These are phyloP conservation scores for Flaveria robusta DNA, from an alignment of 129 eudicot genomes.

Conservation along the genomic window DNA sequence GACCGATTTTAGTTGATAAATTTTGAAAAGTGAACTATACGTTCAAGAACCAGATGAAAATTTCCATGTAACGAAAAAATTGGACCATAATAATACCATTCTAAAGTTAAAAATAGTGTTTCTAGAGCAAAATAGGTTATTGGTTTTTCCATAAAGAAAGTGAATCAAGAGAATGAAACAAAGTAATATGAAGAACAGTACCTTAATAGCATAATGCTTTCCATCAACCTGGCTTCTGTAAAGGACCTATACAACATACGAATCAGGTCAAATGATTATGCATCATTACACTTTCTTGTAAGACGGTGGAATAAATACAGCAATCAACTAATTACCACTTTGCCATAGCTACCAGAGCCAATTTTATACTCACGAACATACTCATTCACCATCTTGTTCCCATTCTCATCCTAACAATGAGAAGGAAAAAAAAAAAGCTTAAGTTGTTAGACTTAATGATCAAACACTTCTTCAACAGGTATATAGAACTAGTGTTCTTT, in stretches of 20 bases:
- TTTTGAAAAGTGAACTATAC: slow-evolving; percentile 3
- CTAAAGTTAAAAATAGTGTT: not conserved
- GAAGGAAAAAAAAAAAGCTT: slow-evolving; percentile 4
- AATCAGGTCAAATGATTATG: slow-evolving; percentile 19
- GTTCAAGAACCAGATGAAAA: slow-evolving; percentile 15
- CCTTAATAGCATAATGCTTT: slow-evolving; percentile 96
- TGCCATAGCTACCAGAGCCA: slow-evolving; percentile 95
- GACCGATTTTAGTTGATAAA: not conserved
- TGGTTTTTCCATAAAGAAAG: slow-evolving; percentile 4
- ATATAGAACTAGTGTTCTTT: not conserved
- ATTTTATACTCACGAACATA: slow-evolving; percentile 74
- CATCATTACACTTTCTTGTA: slow-evolving; percentile 5
- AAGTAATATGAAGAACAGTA: slow-evolving; percentile 24
- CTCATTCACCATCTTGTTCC: slow-evolving; percentile 90
- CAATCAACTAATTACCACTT: slow-evolving; percentile 74
- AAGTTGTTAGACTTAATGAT: not conserved
- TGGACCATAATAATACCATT: not conserved
- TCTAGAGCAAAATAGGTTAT: slow-evolving; percentile 13
- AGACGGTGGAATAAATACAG: slow-evolving; percentile 11
- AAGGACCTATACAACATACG: slow-evolving; percentile 64
- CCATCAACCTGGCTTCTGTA: slow-evolving; percentile 77
- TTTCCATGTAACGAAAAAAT: not conserved
- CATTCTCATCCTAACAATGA: slow-evolving; percentile 67
- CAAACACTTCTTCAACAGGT: not conserved
- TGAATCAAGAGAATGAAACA: not conserved